Evolutionary conservation across 208 protist species (phyloP), one percentile per base, ranked within the genome.

Genomic region (Wallacemonas sp.): DNA sequence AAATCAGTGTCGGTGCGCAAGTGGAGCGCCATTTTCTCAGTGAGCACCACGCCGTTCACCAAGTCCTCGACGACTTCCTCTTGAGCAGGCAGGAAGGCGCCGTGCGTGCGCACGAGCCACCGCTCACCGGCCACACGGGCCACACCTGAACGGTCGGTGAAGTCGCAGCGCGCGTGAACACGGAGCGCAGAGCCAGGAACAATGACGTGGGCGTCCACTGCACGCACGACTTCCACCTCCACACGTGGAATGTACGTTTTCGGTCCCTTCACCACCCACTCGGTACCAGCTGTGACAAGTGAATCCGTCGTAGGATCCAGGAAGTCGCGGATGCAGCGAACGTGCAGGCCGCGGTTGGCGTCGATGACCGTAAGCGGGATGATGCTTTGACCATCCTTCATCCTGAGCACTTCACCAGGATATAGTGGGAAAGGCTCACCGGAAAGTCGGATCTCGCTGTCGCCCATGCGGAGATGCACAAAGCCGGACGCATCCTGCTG

Each of bases 341-440:
- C 80, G 50, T 94, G 80, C 22, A 96, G 82, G 19, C 91, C 97
- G 9, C 44, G 71, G 76, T 97, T 95, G 33, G 71, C 50, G 26
- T 79, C 45, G 32, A 98, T 92, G 13, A 97, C 74, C 30, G 62
- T 50, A 29, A 98, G 63, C 62, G 92, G 91, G 21, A 79, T 68
- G 8, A 93, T 62, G 44, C 61, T 71, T 32, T 82, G 4, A 13
- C 48, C 76, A 3, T 79, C 52, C 30, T 65, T 58, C 22, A 53
- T 34, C 42, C 76, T 66, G 17, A 96, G 55, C 15, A 65, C 38
- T 73, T 98, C 93, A 15, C 91, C 94, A 9, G 97, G 97, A 60
- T 96, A 89, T 13, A 98, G 77, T 12, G 95, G 90, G 68, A 98
- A 98, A 15, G 92, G 94, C n/a, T 97, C 88, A 27, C 84, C 74